These are phyloP conservation scores for Dothideomycetes sp. DNA, from an alignment of 2,329 filamentous ascomycete species.

Conservation along the genomic window DNA sequence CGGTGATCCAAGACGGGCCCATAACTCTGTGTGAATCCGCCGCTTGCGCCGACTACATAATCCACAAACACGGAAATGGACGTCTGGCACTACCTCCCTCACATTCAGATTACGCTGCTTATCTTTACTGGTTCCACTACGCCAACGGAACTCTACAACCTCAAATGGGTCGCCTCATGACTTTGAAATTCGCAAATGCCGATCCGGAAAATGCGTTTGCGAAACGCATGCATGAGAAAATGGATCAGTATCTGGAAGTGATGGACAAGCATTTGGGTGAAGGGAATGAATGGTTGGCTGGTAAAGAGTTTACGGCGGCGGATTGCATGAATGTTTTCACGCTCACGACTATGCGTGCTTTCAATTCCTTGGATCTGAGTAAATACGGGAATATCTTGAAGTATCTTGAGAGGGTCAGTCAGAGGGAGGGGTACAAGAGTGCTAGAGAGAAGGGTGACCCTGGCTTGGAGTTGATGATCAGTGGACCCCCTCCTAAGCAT, in stretches of 20 bases:
- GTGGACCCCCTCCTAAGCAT: slow-evolving; percentile 19
- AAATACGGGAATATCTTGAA: slow-evolving; percentile 21
- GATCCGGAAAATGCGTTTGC: slow-evolving; percentile 24
- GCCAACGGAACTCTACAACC: slow-evolving; percentile 35
- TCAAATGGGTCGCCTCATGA: slow-evolving; percentile 19
- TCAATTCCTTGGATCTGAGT: slow-evolving; percentile 28
- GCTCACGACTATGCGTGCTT: slow-evolving; percentile 53
- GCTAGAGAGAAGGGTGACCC: slow-evolving; percentile 28
- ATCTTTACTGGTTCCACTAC: slow-evolving; percentile 58
- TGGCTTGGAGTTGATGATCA: slow-evolving; percentile 20
- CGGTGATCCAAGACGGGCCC: slow-evolving; percentile 48
- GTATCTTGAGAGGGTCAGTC: slow-evolving; percentile 22
- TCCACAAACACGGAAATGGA: slow-evolving; percentile 43
- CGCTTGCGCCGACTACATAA: slow-evolving; percentile 55
- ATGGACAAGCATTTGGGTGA: slow-evolving; percentile 42
- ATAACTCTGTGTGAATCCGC: slow-evolving; percentile 50
- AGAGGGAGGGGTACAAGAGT: slow-evolving; percentile 22
- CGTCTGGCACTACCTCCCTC: slow-evolving; percentile 38
- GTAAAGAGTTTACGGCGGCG: slow-evolving; percentile 53
- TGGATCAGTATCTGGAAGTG: slow-evolving; percentile 33
- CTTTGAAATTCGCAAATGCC: slow-evolving; percentile 18
- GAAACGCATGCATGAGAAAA: slow-evolving; percentile 26
- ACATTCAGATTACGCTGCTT: slow-evolving; percentile 47
- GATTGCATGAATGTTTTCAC: slow-evolving; percentile 56
- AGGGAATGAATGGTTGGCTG: slow-evolving; percentile 47